phyloP scores from a whole-genome alignment of 2,329 filamentous ascomycete species.

The Xylaria polymorpha region DNA sequence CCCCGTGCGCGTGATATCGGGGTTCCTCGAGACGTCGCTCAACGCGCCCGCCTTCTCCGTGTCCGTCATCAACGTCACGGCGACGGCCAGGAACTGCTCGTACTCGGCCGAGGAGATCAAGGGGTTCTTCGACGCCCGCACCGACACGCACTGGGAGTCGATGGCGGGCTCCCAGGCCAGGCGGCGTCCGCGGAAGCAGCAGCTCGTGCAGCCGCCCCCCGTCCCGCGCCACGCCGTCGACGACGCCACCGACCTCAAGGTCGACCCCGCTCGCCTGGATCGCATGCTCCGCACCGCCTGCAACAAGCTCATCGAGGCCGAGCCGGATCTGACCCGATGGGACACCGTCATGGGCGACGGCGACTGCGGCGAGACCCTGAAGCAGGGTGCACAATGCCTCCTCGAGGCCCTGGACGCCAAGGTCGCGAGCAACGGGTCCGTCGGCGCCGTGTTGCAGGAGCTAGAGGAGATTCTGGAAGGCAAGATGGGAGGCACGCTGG shows the following conservation, averaged over 20 bases:
- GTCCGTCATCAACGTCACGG: constrained; percentile 70
- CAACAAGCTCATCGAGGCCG: constrained; percentile 64
- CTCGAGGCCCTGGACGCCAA: constrained; percentile 59
- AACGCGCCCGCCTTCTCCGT: constrained; percentile 78
- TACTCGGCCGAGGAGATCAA: constrained; percentile 67
- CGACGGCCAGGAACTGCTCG: constrained; percentile 57
- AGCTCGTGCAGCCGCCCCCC: constrained; percentile 55
- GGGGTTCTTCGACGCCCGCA: constrained; percentile 71
- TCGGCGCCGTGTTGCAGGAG: constrained; percentile 60
- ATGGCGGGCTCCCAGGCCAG: constrained; percentile 59
- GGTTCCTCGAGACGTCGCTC: constrained; percentile 76
- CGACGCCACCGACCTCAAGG: constrained; percentile 56
- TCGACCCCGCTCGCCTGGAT: constrained; percentile 65
- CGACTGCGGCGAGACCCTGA: constrained; percentile 72
- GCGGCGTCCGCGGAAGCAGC: constrained; percentile 54
- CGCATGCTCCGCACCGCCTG: constrained; percentile 67
- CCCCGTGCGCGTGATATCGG: constrained; percentile 67
- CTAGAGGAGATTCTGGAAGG: constrained; percentile 67
- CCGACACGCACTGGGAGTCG: constrained; percentile 67
- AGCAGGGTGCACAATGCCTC: constrained; percentile 62
- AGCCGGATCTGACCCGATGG: constrained; percentile 72
- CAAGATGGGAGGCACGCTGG: constrained; percentile 61
- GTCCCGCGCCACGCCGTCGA: constrained; percentile 54
- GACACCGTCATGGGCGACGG: constrained; percentile 74
- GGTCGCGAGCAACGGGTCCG: constrained; percentile 57